A percentile compares a stretch with the other conserved stretches of the same genome.
These are phyloP conservation scores for Xerocomellus intermedius DNA, from an alignment of 768 basidiomycete species.

Conservation along the genomic window DNA sequence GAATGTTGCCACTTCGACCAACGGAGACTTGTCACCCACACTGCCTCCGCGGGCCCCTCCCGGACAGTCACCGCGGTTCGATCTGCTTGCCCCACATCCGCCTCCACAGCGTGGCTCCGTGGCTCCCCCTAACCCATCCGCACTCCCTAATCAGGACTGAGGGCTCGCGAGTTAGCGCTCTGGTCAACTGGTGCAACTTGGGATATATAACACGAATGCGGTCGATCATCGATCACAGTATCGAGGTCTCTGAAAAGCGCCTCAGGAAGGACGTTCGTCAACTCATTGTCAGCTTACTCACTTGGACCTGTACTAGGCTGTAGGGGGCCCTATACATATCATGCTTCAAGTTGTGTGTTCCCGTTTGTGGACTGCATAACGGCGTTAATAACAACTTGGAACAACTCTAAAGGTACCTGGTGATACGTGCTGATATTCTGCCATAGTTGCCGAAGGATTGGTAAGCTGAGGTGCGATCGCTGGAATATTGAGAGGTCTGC, in stretches of 20 bases:
- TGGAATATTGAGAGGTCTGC: background rate
- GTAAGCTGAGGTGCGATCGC: background rate
- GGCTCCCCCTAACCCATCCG: no score
- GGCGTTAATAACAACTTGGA: no score
- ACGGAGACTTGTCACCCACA: slow-evolving; percentile 23
- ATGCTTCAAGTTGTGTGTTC: background rate
- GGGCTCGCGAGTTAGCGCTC: background rate
- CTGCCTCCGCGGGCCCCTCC: slow-evolving; percentile 36
- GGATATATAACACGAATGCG: background rate
- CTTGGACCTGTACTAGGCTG: background rate
- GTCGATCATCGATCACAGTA: background rate
- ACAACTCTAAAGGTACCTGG: background rate
- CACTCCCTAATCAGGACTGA: background rate
- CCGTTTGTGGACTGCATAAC: background rate
- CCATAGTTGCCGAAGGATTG: no score
- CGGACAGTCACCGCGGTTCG: slow-evolving; percentile 29
- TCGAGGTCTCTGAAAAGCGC: background rate
- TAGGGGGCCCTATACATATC: background rate
- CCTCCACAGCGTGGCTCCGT: no score
- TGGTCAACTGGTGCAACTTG: no score
- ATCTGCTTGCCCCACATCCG: slow-evolving; percentile 11
- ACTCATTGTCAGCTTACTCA: background rate
- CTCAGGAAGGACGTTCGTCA: background rate
- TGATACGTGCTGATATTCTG: background rate
- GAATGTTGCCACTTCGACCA: slow-evolving; percentile 23